Conservation (phyloP, 2,329 filamentous ascomycete species). For the Pestalotiopsis fici region DNA sequence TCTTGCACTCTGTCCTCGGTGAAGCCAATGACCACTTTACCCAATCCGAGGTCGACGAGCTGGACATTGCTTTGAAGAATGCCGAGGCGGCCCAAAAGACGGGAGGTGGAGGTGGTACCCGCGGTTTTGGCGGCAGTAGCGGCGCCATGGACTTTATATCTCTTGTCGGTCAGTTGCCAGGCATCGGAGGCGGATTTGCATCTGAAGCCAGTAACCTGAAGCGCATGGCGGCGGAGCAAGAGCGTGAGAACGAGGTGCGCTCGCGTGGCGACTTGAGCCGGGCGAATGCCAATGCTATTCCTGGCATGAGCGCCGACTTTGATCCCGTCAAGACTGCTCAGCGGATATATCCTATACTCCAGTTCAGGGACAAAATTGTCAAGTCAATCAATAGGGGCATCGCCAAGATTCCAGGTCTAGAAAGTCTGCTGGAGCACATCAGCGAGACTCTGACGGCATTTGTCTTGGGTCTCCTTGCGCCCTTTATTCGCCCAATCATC, state of each 20-base stretch:
- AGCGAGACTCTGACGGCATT: conserved; percentile 92
- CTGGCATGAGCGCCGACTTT: conserved; percentile 74
- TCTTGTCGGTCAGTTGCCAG: conserved; percentile 75
- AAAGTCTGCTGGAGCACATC: conserved; percentile 89
- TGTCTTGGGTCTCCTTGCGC: conserved; percentile 85
- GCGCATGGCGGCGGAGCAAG: conserved; percentile 64
- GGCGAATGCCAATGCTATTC: conserved; percentile 60
- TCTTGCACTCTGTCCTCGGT: conserved; percentile 75
- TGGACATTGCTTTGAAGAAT: conserved; percentile 73
- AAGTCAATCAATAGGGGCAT: conserved; percentile 83
- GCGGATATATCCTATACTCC: conserved; percentile 92
- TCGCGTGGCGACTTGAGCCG: conserved; percentile 34
- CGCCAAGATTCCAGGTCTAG: conserved; percentile 88
- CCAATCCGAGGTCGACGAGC: conserved; percentile 81
- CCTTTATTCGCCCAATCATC: conserved; percentile 91
- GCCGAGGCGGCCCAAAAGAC: conserved; percentile 54
- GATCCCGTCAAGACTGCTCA: conserved; percentile 75
- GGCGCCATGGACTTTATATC: conserved; percentile 63
- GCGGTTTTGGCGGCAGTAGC: conserved; percentile 44
- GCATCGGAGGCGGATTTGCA: conserved; percentile 65
- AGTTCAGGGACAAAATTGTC: conserved; percentile 93
- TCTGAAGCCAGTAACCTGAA: conserved; percentile 66
- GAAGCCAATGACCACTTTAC: conserved; percentile 84
- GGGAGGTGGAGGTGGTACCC: conserved; percentile 33
- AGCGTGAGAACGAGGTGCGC: conserved; percentile 36